A percentile compares a stretch with the other conserved stretches of the same genome.
Conservation (phyloP, 768 basidiomycete species). For the Calvatia gigantea region DNA sequence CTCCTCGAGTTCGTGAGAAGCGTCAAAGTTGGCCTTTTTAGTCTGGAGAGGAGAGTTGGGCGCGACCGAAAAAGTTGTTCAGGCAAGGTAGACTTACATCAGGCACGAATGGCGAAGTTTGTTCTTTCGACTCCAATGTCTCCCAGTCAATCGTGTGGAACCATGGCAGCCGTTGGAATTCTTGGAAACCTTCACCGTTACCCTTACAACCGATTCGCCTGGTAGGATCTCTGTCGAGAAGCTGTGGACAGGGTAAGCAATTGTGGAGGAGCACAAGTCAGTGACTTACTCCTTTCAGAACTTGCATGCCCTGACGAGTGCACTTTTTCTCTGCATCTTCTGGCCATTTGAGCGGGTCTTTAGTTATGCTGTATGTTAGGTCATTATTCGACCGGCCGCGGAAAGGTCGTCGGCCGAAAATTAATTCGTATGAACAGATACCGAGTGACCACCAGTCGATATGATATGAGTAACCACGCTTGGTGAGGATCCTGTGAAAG, state of each 20-base stretch:
- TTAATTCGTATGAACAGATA: conserved; percentile 87
- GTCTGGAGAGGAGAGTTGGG: conserved; percentile 49
- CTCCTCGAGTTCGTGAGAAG: conserved; percentile 97
- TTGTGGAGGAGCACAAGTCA: background rate
- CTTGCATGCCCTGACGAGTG: conserved; percentile 72
- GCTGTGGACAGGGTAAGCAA: conserved; percentile 37
- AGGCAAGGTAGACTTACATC: conserved; percentile 51
- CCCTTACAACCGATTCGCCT: conserved; percentile 83
- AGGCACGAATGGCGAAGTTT: conserved; percentile 82
- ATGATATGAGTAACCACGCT: conserved; percentile 90
- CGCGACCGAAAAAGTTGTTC: conserved; percentile 10
- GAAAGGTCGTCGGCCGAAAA: conserved; percentile 91
- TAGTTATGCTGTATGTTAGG: conserved; percentile 88
- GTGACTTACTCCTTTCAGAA: conserved; percentile 72
- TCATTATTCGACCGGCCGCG: conserved; percentile 91
- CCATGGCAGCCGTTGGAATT: conserved; percentile 82
- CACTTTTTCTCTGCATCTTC: conserved; percentile 84
- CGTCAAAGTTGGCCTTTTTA: conserved; percentile 99
- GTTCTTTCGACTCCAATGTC: conserved; percentile 71
- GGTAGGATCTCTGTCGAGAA: conserved; percentile 81
- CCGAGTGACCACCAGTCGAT: conserved; percentile 99
- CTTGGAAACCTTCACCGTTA: conserved; percentile 74
- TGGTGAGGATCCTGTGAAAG: conserved; percentile 64
- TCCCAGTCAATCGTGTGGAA: conserved; percentile 89
- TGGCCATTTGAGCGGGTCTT: conserved; percentile 85